Evolutionary conservation across 2,329 filamentous ascomycete genomes (phyloP).

Genomic region (Nemania sp.): DNA sequence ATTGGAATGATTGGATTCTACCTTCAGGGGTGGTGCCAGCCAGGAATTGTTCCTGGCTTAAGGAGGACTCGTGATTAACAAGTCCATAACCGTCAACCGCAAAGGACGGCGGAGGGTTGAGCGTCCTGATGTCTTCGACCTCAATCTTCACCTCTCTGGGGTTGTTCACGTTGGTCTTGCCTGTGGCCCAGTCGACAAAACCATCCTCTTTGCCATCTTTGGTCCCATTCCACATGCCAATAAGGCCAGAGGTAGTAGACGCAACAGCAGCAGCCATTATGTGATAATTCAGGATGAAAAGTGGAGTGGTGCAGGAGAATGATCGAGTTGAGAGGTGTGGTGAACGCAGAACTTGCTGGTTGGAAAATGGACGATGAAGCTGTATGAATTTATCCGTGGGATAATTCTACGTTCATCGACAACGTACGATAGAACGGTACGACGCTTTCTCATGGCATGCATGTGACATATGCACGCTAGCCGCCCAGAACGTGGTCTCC

Average conservation of each 20-base stretch:
- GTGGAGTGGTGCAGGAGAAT: background rate
- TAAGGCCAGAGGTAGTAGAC: slow-evolving; percentile 35
- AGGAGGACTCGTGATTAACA: slow-evolving; percentile 34
- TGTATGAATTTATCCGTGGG: slow-evolving; percentile 22
- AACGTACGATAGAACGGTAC: background rate
- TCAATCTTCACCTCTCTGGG: slow-evolving; percentile 35
- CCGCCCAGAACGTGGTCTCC: slow-evolving; percentile 9
- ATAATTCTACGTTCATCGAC: background rate
- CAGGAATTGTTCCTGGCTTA: slow-evolving; percentile 36
- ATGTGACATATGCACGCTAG: slow-evolving; percentile 6
- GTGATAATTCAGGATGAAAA: background rate
- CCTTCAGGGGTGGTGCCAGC: slow-evolving; percentile 35
- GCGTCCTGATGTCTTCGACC: slow-evolving; percentile 35
- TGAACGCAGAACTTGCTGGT: background rate
- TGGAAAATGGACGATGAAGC: slow-evolving; percentile 10
- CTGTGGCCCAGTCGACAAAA: slow-evolving; percentile 36
- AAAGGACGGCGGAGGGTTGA: slow-evolving; percentile 32
- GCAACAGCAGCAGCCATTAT: slow-evolving; percentile 35
- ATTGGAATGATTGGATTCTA: slow-evolving; percentile 7
- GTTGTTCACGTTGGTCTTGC: slow-evolving; percentile 35
- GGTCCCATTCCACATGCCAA: slow-evolving; percentile 40
- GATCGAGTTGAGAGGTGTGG: background rate
- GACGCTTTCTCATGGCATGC: background rate
- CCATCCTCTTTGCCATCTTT: slow-evolving; percentile 34
- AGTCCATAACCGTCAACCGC: slow-evolving; percentile 36